phyloP scores from a whole-genome alignment of 768 basidiomycete genomes.

The Amanita pallidorosea region DNA sequence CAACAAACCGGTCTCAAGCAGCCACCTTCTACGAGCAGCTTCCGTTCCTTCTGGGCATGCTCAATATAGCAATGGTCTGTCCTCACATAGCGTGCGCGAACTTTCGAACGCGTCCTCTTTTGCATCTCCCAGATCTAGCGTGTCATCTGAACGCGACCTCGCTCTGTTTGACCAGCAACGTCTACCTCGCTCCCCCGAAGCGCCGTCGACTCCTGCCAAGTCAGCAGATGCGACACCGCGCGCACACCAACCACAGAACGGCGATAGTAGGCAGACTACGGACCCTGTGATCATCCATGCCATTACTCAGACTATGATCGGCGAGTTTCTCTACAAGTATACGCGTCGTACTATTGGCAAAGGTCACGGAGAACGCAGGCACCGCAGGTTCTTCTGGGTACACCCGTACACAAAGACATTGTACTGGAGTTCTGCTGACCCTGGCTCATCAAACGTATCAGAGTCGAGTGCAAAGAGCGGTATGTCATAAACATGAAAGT shows the following conservation, averaged over 20 bases:
- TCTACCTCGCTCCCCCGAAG: conserved; percentile 6
- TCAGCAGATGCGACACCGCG: conserved; percentile 32
- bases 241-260: conserved; percentile 18
- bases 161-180: conserved; percentile 16
- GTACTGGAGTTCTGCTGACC: conserved; percentile 95
- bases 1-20: conserved; percentile 57
- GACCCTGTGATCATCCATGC: conserved; percentile 91
- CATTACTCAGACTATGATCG: conserved; percentile 99
- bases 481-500: conserved; percentile 31
- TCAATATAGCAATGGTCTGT: conserved; percentile 31
- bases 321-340: conserved; percentile 97
- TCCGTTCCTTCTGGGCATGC: conserved; percentile 66
- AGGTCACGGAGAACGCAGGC: conserved; percentile 81
- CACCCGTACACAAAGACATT: conserved; percentile 97
- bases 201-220: conserved; percentile 36
- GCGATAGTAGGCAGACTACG: conserved; percentile 36
- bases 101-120: conserved; percentile 60
- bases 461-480: conserved; percentile 97
- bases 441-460: conserved; percentile 76
- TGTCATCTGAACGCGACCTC: conserved; percentile 65
- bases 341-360: conserved; percentile 83
- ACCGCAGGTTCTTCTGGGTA: conserved; percentile 99
- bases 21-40: conserved; percentile 71
- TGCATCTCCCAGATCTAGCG: conserved; percentile 68
- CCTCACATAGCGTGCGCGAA: conserved; percentile 41